Conservation (phyloP, 352 stramenopile genomes). For the Globisporangium paddicum region DNA sequence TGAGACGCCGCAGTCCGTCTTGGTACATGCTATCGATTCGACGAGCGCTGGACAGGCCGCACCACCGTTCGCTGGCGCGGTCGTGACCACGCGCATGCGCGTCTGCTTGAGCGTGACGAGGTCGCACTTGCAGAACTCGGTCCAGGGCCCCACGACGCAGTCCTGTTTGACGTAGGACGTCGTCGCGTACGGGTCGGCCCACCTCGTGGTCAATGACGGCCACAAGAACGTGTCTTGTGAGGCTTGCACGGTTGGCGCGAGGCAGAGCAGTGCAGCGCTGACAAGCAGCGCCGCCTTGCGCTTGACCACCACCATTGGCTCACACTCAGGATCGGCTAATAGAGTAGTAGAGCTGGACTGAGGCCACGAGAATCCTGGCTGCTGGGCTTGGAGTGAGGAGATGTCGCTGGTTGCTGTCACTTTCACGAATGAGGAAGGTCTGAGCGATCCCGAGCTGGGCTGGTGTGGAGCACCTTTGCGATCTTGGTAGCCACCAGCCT, state of each 20-base stretch:
- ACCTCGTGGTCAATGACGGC: not conserved
- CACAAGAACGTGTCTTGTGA: conserved; percentile 3
- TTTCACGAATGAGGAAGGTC: not conserved
- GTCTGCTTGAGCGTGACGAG: conserved; percentile 25
- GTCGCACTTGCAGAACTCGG: conserved; percentile 25
- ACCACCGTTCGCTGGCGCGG: conserved; percentile 20
- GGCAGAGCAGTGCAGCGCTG: not conserved
- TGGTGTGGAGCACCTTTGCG: no score
- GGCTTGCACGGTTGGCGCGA: not conserved
- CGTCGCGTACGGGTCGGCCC: not conserved
- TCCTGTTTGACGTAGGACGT: conserved; percentile 7
- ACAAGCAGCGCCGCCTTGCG: not conserved
- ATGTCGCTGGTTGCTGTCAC: not conserved
- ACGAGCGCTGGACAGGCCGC: conserved; percentile 21
- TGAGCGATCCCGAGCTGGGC: not conserved
- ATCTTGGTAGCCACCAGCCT: no score
- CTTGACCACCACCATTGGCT: conserved; percentile 2
- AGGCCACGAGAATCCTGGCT: no score
- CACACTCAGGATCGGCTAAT: not conserved
- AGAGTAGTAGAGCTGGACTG: not conserved
- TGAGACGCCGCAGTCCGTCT: conserved; percentile 27
- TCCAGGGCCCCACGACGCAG: conserved; percentile 33
- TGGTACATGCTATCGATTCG: conserved; percentile 17
- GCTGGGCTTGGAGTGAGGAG: no score
- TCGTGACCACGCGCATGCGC: conserved; percentile 24